These are phyloP conservation scores for Blastobotrys americana DNA, from an alignment of 805 yeast genomes.

Conservation along the genomic window DNA sequence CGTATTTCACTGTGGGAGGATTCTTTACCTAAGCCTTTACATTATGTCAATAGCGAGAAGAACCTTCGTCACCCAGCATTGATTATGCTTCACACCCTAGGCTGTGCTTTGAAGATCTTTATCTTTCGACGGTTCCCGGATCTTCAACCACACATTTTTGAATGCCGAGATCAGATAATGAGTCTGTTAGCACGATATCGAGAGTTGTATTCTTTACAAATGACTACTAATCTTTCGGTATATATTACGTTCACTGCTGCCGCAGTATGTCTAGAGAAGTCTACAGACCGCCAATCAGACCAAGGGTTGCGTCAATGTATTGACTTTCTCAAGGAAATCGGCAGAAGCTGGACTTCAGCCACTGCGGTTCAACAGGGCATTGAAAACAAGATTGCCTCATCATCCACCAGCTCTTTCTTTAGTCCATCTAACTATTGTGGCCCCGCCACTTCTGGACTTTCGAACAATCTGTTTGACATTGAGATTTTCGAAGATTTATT, in stretches of 20 bases:
- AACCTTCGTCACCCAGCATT: constrained; percentile 12
- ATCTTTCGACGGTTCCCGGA: constrained; percentile 13
- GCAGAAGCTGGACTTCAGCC: constrained; percentile 16
- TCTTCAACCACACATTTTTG: constrained; percentile 4
- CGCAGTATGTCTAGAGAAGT: constrained; percentile 11
- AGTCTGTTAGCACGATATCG: constrained; percentile 11
- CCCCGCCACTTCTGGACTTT: too few relatives aligned
- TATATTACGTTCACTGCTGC: constrained; percentile 18
- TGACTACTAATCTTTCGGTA: constrained; percentile 16
- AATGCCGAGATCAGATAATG: constrained; percentile 7
- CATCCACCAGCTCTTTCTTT: too few relatives aligned
- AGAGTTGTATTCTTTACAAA: constrained; percentile 11
- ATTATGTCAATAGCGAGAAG: constrained; percentile 3
- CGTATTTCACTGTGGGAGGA: constrained; percentile 14
- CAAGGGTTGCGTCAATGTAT: constrained; percentile 8
- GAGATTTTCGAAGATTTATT: constrained; percentile 6
- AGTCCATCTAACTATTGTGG: too few relatives aligned
- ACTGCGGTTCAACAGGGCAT: constrained; percentile 12
- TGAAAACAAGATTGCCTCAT: constrained; percentile 1
- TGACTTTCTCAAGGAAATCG: constrained; percentile 12
- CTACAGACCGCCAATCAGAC: neutral
- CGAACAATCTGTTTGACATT: constrained; percentile 4
- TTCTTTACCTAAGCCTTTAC: constrained; percentile 9
- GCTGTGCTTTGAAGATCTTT: constrained; percentile 14
- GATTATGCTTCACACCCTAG: constrained; percentile 13